Base-by-base conservation (phyloP, 345 rosid genomes). In the Lumnitzera racemosa region DNA sequence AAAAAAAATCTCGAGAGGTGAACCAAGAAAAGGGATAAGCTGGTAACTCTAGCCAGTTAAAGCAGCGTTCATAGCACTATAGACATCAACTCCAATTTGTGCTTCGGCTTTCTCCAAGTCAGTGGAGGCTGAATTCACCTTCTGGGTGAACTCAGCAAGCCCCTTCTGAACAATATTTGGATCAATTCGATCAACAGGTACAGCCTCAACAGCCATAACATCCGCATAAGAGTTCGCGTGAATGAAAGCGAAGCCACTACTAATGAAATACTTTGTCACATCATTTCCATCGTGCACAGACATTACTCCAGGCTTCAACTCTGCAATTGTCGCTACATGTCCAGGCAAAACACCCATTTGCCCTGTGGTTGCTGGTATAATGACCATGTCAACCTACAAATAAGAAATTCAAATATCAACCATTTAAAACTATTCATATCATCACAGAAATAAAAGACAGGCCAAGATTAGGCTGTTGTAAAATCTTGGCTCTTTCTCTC, bases 311-410 rank as follows among this genome's bases (percentile, higher is more conserved):
- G 98, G 98, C 68, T 89, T 89, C 61, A 89, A 74, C 82, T 92
- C 98, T 20, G 94, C 83, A 53, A 92, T 85, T 47, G 96, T 83
- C 1, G 94, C 82, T 15, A 85, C 96, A 53, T 87, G 96, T 61
- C 94, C 94, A 0, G 96, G 96, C 69, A 92, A 72, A 54, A 89
- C 90, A 67, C 96, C 98, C 94, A 89, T 89, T 58, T 92, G 96
- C 54, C 96, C 94, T 2, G 94, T 85, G 50, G 96, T 81, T 55
- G 98, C 91, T 49, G 98, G 98, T 31, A 89, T 65, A 48, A 92
- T 87, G 62, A 92, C 89, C 98, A 92, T 87, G 81, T 85, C 98
- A 69, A 89, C 96, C 98, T 92, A 76, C 5, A 59, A 25, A 25
- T 27, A 52, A 7, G 46, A 17, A 50, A 56, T 57, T 15, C 5